Base-by-base conservation (phyloP, 1,139 yeast genomes). In the Debaryomyces nepalensis region DNA sequence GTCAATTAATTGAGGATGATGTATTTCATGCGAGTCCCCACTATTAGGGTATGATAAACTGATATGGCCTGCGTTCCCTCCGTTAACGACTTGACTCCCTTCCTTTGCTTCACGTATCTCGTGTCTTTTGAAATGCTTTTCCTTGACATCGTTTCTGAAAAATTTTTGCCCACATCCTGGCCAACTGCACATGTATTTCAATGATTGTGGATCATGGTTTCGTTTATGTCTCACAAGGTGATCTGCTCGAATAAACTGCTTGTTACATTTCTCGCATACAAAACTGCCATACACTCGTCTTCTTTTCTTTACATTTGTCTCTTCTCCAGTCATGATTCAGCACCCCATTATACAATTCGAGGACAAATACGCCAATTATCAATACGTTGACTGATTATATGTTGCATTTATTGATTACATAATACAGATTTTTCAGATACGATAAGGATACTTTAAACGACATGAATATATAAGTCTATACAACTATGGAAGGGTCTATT, bases 171-270 rank as follows among this genome's bases (percentile, higher is more conserved):
- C 63, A 51, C 76, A 70, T 43, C 63, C 49, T 7, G 60, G 51
- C 44, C 58, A 67, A 26, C 63, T 64, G 54, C 78, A 73, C 26
- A 58, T 59, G 48, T 50, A 53, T 5, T 51, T 58, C 20, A 34
- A 24, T 8, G 34, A 30, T n/a, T 38, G 24, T 10, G 75, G 73
- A 40, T 66, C 66, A 48, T 70, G 76, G 48, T 69, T 68, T 42
- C 67, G 57, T 45, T 66, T 61, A 48, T 70, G 76, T 14, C 76
- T 52, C 5, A 66, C 55, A 22, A 70, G 51, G 46, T 69, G 74
- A 52, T 70, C 76, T 3, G 67, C 58, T 14, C 75, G 53, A 14
- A 67, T 59, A 47, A 70, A 70, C 27, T 56, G 58, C 45, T 66
- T 67, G 39, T 54, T 51, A 47, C 76, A 70, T 16, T 56, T 50